Base-by-base conservation (phyloP, 169 alveolate genomes). In the Cryptosporidium sp. region DNA sequence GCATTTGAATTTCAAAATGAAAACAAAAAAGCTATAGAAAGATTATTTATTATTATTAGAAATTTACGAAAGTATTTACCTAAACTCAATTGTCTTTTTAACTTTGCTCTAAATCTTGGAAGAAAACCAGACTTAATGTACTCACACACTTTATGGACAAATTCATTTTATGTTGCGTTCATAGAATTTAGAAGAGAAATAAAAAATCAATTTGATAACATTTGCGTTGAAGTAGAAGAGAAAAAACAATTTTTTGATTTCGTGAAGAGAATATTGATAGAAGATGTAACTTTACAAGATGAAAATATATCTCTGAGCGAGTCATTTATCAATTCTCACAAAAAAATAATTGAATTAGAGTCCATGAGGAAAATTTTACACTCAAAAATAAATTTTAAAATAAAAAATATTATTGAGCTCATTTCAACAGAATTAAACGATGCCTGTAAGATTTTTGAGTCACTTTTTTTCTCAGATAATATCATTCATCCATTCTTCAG, bases 81-180 rank as follows among this genome's bases (percentile, higher is more conserved):
- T 10, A 56, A 60, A 56, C 18, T 37, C 16, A 37, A 37, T 65
- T 29, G 52, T 42, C 39, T 80, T 33, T 39, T 80, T 42, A 45
- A 21, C 62, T 80, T 80, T 45, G 31, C 35, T 62, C 21, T 80
- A 44, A 12, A 33, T 29, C 52, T 80, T 62, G 73, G 89, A 21
- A 65, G 42, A 42, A 65, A 80, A 6, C 89, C 89, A 0, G 89
- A 80, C 12, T 29, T 80, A 18, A 18, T 80, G 8, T 26, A 65
- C 65, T 23, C 53, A 8, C 35, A 80, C 53, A 37, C 69, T 12
- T 21, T 31, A n/a, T 14, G 65, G 37, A 44, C 61, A 71, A 48
- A 31, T 51, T 71, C 85, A 45, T 39, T 71, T 31, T 26, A 71
- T 51, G n/a, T 44, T 48, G 69, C 31, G 48, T 71, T 71, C 48